Conservation (phyloP, 2,329 filamentous ascomycete species). For the Fusarium subtropicale region DNA sequence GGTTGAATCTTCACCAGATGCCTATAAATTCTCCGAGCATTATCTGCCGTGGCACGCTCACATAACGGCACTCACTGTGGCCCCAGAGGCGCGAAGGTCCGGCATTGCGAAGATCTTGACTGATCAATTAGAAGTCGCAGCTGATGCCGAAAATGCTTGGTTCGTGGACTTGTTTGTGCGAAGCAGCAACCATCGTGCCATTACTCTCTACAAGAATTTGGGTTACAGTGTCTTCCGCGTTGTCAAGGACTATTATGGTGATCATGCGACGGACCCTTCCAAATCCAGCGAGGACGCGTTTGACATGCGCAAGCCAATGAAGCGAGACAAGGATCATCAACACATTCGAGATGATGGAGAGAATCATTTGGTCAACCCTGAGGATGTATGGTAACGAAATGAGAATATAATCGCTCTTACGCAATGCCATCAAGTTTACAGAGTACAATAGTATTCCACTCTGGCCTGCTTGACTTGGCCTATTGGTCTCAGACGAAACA, state of each 20-base stretch:
- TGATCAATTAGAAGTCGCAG: constrained; percentile 82
- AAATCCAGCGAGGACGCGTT: constrained; percentile 84
- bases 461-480: background rate
- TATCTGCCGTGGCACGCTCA: constrained; percentile 99
- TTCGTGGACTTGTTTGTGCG: constrained; percentile 97
- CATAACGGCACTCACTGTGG: constrained; percentile 94
- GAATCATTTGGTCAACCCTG: constrained; percentile 78
- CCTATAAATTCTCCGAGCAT: constrained; percentile 80
- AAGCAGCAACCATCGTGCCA: constrained; percentile 86
- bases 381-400: constrained; percentile 80
- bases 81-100: constrained; percentile 84
- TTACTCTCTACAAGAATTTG: constrained; percentile 88
- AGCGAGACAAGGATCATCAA: constrained; percentile 78
- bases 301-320: constrained; percentile 95
- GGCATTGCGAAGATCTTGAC: constrained; percentile 89
- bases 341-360: constrained; percentile 87
- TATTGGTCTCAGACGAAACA: background rate
- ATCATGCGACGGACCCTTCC: constrained; percentile 76
- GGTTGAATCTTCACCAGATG: constrained; percentile 85
- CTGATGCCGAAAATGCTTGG: constrained; percentile 86
- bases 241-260: constrained; percentile 92
- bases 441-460: background rate
- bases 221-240: constrained; percentile 92
- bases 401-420: constrained; percentile 9
- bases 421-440: constrained; percentile 57